phyloP scores from a whole-genome alignment of 2,329 filamentous ascomycete species.

The Teratosphaeria viscida region DNA sequence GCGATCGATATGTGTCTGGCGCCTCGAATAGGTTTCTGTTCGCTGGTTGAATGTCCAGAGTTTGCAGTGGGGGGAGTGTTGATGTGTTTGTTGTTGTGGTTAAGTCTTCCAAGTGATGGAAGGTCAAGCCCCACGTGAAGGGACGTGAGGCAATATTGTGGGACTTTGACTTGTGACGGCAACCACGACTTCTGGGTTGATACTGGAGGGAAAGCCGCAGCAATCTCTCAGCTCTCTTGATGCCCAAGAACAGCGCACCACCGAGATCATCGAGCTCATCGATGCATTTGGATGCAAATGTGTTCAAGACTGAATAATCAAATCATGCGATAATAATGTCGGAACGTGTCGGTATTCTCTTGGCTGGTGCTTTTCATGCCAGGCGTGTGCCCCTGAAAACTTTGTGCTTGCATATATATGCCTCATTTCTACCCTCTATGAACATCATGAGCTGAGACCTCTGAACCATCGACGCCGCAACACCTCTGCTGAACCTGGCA shows the following conservation, averaged over 20 bases:
- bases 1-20: neutral
- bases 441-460: neutral
- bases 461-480: neutral
- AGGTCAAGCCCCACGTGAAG: neutral
- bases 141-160: neutral
- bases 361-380: no score
- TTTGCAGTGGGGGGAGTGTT: neutral
- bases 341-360: no score
- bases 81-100: neutral
- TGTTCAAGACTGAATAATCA: no score
- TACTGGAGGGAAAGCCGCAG: neutral
- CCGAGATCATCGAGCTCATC: neutral
- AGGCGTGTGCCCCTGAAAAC: no score
- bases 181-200: neutral
- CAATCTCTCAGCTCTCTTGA: neutral
- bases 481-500: neutral
- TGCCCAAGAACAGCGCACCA: neutral
- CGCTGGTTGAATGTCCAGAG: neutral
- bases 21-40: neutral
- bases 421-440: neutral
- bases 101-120: neutral
- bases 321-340: no score
- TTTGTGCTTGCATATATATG: neutral
- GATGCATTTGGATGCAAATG: neutral
- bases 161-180: neutral